Percentiles rank a stretch among this genome's conserved stretches.
These are phyloP conservation scores for Starmerella apicola DNA, from an alignment of 805 yeast genomes.

Conservation along the genomic window DNA sequence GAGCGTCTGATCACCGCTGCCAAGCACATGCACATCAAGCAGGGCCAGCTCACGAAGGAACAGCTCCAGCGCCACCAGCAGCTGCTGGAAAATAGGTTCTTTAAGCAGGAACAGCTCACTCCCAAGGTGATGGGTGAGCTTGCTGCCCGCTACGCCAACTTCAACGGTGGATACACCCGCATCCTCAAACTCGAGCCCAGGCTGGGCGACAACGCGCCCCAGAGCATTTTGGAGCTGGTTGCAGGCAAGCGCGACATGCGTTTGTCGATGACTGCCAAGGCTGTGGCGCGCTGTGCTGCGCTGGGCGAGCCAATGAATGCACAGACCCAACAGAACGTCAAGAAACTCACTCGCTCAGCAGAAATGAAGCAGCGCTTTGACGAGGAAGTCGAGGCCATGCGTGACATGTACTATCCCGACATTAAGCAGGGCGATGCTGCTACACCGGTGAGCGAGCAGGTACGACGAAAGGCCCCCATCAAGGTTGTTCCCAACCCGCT, in stretches of 20 bases:
- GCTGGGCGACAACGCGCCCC: constrained; percentile 80
- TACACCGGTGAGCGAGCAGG: background rate
- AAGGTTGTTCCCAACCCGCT: constrained; percentile 12
- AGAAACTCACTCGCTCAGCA: constrained; percentile 37
- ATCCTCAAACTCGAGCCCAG: constrained; percentile 74
- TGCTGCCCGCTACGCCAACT: constrained; percentile 45
- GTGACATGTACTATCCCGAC: constrained; percentile 26
- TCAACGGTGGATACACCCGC: constrained; percentile 78
- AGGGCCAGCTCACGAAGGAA: background rate
- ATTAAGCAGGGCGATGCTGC: constrained; percentile 5
- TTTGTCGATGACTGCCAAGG: constrained; percentile 65
- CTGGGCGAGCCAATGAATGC: constrained; percentile 44
- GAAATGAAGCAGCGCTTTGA: constrained; percentile 44
- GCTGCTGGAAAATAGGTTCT: constrained; percentile 15
- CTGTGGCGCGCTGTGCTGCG: constrained; percentile 65
- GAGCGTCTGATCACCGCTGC: constrained; percentile 55
- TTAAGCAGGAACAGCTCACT: constrained; percentile 36
- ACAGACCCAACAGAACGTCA: constrained; percentile 45
- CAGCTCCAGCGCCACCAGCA: constrained; percentile 10
- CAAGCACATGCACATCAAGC: constrained; percentile 4
- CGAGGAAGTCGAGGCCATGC: constrained; percentile 49
- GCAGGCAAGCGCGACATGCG: constrained; percentile 63
- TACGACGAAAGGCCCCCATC: constrained; percentile 11
- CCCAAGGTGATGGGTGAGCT: constrained; percentile 60
- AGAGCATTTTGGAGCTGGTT: constrained; percentile 75